Evolutionary conservation across 2,329 filamentous ascomycete genomes (phyloP).

Genomic region (Conoideocrella luteorostrata): DNA sequence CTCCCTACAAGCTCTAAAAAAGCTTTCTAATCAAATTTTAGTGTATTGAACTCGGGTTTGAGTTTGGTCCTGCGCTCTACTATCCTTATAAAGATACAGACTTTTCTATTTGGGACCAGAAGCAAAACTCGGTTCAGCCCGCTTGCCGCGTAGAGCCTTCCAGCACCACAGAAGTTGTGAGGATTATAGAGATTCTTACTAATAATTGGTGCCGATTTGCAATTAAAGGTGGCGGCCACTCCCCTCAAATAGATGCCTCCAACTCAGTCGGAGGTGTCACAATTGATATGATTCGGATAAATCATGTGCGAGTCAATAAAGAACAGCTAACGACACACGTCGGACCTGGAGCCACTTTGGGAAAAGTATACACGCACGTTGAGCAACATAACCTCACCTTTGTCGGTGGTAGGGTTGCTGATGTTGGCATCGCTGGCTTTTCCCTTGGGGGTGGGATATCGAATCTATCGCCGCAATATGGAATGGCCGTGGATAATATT

Average conservation of each 20-base stretch:
- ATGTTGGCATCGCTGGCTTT: constrained; percentile 25
- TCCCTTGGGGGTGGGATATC: constrained; percentile 16
- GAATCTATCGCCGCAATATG: constrained; percentile 26
- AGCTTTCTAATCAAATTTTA: too few species aligned
- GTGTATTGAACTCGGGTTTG: too few species aligned
- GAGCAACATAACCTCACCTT: constrained; percentile 30
- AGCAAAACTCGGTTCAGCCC: constrained; percentile 12
- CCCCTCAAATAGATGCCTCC: constrained; percentile 1
- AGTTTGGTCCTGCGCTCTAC: too few species aligned
- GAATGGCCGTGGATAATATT: constrained; percentile 42
- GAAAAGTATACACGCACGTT: constrained; percentile 16
- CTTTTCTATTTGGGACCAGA: constrained; percentile 16
- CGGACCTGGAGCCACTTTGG: constrained; percentile 39
- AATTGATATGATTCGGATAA: constrained; percentile 15
- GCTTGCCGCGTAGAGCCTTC: constrained; percentile 13
- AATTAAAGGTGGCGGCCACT: constrained; percentile 13
- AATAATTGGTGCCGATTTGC: constrained; percentile 12
- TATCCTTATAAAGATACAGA: too few species aligned
- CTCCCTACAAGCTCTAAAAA: too few species aligned
- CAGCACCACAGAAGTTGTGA: constrained; percentile 8
- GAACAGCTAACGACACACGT: constrained; percentile 32
- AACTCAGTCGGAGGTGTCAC: constrained; percentile 16
- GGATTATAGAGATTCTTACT: constrained; percentile 5
- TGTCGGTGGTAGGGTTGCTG: constrained; percentile 35
- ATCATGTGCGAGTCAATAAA: constrained; percentile 10